Base-by-base conservation (phyloP, 116 monocot species). In the Iris pallida region DNA sequence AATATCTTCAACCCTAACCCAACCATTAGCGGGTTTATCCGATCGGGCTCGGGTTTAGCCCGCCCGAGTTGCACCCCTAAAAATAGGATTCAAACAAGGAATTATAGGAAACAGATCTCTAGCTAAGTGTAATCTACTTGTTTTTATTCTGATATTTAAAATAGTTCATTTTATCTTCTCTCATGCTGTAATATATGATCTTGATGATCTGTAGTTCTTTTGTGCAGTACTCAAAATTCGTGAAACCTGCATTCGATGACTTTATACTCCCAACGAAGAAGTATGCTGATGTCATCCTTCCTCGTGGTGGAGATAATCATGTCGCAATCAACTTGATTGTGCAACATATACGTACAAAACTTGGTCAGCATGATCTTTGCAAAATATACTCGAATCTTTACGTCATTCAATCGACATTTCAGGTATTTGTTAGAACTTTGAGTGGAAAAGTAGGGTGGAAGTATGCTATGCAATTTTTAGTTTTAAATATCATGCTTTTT, bases 181-280 rank as follows among this genome's bases (percentile, higher is more conserved):
- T 4, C n/a, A 14, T 42, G 10, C 9, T 19, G 47, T 47, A 47
- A 64, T 10, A 4, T 17, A 69, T 73, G 42, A 64, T 8, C 19
- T 47, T 46, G 64, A 59, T 81, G 44, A 48, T 43, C 5, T 62
- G 16, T 62, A 62, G 16, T 64, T 64, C 42, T 18, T 65, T 65
- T 8, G 54, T 51, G 11, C 87, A 94, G 94, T 94, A 94, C 54
- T 90, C 88, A 45, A 94, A 85, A 59, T 90, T 90, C 79, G 94
- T 94, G 62, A 94, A 94, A 63, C 94, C 94, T 75, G 88, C 87
- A 60, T 94, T 90, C 81, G 90, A 94, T 63, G 94, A 94, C 59
- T 90, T 94, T 64, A 88, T 94, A 76, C 85, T 87, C 40, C 90
- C 94, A 45, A 85, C 90, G 10, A 94, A 90, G 81, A 94, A 94